Base-by-base conservation (phyloP, 129 eudicot species). In the Tagetes patula region DNA sequence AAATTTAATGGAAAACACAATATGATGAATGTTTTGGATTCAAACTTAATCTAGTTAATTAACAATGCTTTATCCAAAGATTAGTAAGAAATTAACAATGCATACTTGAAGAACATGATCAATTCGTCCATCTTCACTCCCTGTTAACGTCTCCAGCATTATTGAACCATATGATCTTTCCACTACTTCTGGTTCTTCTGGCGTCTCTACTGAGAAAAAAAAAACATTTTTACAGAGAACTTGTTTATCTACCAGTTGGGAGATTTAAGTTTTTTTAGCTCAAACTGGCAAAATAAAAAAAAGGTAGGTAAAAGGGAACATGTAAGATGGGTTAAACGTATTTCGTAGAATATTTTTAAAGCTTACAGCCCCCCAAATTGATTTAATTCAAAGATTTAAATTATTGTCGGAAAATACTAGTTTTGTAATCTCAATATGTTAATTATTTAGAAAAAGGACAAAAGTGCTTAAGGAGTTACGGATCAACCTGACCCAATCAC, bases 21-120 rank as follows among this genome's bases (percentile, higher is more conserved):
- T 37, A 32, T 36, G 47, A n/a, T 40, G 50, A 32, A 65, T 65
- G 3, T 65, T 37, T 65, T 27, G 38, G 43, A 40, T 41, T 65
- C n/a, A 27, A 27, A 56, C 67, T 72, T 42, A 59, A 50, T 52
- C 65, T 1, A 12, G 9, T 8, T 6, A 14, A 48, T 20, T 36
- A 20, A 12, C 45, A 49, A 68, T 3, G 40, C n/a, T 49, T 70
- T 50, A 76, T 77, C 10, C 20, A 70, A 48, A 70, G 65, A 45
- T 53, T 47, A 33, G 39, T 38, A 58, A 13, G 48, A 53, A 74
- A 13, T 36, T 50, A 49, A 27, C 56, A 53, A 74, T 13, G 53
- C 86, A 53, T 83, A 89, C 97, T 81, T 93, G 98, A 78, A 93
- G 92, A 40, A 87, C 90, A 81, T 93, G 95, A 81, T 93, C 98